These are phyloP conservation scores for Aspergillus bridgeri DNA, from an alignment of 495 filamentous ascomycete genomes.

Conservation along the genomic window DNA sequence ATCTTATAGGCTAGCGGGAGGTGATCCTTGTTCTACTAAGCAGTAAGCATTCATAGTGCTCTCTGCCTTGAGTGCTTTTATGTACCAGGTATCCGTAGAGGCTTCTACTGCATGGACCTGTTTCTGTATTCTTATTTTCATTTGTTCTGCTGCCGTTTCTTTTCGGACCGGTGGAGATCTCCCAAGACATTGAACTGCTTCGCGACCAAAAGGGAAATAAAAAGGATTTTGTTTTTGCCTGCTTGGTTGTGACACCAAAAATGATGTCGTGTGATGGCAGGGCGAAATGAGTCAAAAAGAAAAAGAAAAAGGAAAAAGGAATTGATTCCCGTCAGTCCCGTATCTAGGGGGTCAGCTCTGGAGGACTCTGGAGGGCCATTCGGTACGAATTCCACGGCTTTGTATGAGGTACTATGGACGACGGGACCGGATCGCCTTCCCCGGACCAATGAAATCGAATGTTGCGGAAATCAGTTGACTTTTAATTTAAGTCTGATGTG, in stretches of 20 bases:
- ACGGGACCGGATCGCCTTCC: constrained; percentile 6
- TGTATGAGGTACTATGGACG: constrained; percentile 6
- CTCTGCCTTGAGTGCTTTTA: no score
- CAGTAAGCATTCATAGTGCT: not conserved
- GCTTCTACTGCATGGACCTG: no score
- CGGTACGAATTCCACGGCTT: constrained; percentile 6
- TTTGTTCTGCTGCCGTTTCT: not conserved
- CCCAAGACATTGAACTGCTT: no score
- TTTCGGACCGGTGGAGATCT: not conserved
- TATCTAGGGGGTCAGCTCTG: no score
- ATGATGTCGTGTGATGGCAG: not conserved
- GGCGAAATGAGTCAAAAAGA: not conserved
- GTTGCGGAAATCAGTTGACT: not conserved
- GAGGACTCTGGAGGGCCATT: not conserved
- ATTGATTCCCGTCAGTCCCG: not conserved
- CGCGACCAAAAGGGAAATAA: no score
- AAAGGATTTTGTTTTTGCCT: no score
- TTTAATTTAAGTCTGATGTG: constrained; percentile 4
- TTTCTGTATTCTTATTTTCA: no score
- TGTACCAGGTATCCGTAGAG: no score
- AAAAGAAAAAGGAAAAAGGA: no score
- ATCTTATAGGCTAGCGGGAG: not conserved
- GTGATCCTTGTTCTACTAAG: not conserved
- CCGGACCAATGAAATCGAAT: constrained; percentile 7
- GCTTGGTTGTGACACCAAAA: not conserved